Conservation (phyloP, 148 eudicot species). For the Cornus controversa region DNA sequence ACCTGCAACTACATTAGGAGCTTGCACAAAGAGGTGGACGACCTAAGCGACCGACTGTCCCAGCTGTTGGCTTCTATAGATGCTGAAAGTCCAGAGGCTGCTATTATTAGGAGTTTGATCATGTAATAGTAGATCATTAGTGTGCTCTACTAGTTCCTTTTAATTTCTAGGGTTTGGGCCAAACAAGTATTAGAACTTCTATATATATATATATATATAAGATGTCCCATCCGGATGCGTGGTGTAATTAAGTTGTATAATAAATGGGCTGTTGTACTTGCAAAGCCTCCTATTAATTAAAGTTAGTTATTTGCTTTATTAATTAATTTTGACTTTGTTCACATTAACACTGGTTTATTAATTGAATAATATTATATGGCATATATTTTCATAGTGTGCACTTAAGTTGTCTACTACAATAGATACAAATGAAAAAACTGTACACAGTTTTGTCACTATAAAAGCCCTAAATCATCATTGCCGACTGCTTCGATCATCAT, state of each 20-base stretch:
- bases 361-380: too few relatives aligned
- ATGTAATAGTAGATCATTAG: slow-evolving; percentile 10
- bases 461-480: too few relatives aligned
- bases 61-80: slow-evolving; percentile 62
- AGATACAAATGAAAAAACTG: too few relatives aligned
- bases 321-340: neutral
- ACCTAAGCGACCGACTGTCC: slow-evolving; percentile 71
- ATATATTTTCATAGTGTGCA: too few relatives aligned
- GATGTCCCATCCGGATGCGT: neutral
- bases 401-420: too few relatives aligned
- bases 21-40: slow-evolving; percentile 64
- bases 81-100: slow-evolving; percentile 60
- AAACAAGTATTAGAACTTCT: neutral
- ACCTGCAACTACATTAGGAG: slow-evolving; percentile 65
- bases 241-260: slow-evolving; percentile 6
- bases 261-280: neutral
- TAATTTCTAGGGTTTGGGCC: neutral
- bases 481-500: too few relatives aligned
- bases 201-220: neutral
- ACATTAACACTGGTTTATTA: neutral
- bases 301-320: neutral
- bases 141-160: neutral
- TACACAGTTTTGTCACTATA: too few relatives aligned
- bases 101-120: slow-evolving; percentile 64
- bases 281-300: neutral